Evolutionary conservation across 2,329 filamentous ascomycete genomes (phyloP).

Genomic region (Pleoardoris graminearum): DNA sequence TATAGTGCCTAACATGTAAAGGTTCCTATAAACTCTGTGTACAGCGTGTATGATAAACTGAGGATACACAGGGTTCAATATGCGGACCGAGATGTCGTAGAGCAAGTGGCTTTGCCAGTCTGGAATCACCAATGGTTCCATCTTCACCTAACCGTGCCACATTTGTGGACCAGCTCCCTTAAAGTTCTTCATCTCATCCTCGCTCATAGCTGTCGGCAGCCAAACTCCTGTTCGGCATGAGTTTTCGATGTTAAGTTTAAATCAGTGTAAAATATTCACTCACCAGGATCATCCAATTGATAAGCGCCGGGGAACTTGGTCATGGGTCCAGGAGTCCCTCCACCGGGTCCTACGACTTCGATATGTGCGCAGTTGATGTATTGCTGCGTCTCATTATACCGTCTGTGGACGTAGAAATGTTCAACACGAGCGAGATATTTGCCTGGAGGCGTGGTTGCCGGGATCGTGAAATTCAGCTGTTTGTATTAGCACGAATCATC

Average conservation of each 20-base stretch:
- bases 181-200: conserved; percentile 3
- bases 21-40: too few relatives aligned
- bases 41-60: too few relatives aligned
- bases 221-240: background rate
- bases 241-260: background rate
- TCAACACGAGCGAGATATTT: conserved; percentile 18
- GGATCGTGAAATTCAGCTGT: conserved; percentile 44
- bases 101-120: too few relatives aligned
- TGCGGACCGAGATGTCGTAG: too few relatives aligned
- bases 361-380: conserved; percentile 19
- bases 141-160: conserved; percentile 3
- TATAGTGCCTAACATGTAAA: too few relatives aligned
- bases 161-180: conserved; percentile 2
- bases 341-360: conserved; percentile 12
- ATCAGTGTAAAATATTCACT: background rate
- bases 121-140: too few relatives aligned
- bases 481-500: background rate
- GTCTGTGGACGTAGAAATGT: conserved; percentile 12
- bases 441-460: conserved; percentile 42
- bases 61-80: too few relatives aligned
- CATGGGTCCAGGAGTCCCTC: conserved; percentile 47
- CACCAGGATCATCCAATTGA: conserved; percentile 2
- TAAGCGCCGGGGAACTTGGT: conserved; percentile 57
- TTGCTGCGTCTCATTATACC: conserved; percentile 43
- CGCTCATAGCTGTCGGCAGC: background rate